Base-by-base conservation (phyloP, 2,329 filamentous ascomycete genomes). In the Penicillium brasilianum region DNA sequence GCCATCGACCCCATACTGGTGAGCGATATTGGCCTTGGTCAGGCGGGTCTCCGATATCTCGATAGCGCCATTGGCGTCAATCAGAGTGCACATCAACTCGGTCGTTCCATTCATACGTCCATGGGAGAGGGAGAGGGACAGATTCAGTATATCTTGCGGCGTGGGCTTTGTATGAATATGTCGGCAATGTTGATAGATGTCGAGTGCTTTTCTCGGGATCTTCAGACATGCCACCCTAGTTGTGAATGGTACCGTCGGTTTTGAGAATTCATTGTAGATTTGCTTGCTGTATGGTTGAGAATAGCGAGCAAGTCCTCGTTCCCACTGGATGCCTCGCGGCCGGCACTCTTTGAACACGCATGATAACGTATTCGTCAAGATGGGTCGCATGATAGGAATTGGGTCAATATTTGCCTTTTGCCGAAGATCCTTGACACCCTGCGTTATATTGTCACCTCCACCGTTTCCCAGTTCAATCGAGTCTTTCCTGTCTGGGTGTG, bases 1-100 rank as follows among this genome's bases (percentile, higher is more conserved):
- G 3, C 58, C 63, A 52, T 72, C 56, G 4, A 71, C 34, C 0
- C 61, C 68, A 48, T 69, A 72, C n/a, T 52, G 32, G 8, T 64
- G 57, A 4, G 67, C 65, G 4, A 72, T 55, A 9, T 59, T 58
- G 1, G 67, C 61, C 36, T 69, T 72, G 3, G 68, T 61, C 2
- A 62, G 20, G 14, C 41, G 55, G 14, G 36, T 59, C 18, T 59
- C 55, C 2, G 50, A 16, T 8, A 46, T 49, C 13, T 43, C n/a
- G 14, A 60, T 28, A 13, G 60, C 50, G 7, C 50, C 55, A 1
- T 53, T 36, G 16, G 49, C 36, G 20, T 56, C 39, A n/a, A 65
- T 59, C 1, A 63, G 22, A 16, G 61, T 57, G 37, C 63, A 65
- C 11, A 28, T 53, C 18, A 65, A 48, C 18, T 65, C 63, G 6